These are phyloP conservation scores for Volvox africanus DNA, from an alignment of 139 green algal species.

Conservation along the genomic window DNA sequence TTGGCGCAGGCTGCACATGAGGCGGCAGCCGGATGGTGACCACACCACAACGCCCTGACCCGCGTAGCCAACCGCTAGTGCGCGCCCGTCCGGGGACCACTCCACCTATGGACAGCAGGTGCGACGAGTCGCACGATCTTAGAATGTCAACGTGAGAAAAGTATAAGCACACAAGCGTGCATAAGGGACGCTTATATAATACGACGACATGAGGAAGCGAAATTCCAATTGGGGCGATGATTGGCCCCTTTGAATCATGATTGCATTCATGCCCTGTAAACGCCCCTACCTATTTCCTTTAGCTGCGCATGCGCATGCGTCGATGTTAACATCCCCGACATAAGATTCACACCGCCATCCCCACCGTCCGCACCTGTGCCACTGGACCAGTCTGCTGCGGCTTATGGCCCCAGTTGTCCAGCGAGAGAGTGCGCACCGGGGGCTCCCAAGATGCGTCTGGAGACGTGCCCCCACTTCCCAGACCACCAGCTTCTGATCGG, in stretches of 20 bases:
- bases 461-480: neutral
- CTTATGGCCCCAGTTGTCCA: conserved; percentile 81
- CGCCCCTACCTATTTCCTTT: too few species aligned
- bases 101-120: conserved; percentile 50
- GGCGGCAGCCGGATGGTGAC: conserved; percentile 82
- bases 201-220: too few species aligned
- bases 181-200: too few species aligned
- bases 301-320: too few species aligned
- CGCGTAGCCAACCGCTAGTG: conserved; percentile 74
- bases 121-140: too few species aligned
- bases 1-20: conserved; percentile 85
- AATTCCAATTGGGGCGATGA: too few species aligned
- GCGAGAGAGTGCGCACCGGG: conserved; percentile 70
- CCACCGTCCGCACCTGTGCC: neutral
- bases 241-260: too few species aligned
- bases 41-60: conserved; percentile 80
- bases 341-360: neutral
- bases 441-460: conserved; percentile 29
- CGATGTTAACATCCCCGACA: too few species aligned
- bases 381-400: conserved; percentile 69
- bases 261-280: too few species aligned
- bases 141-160: too few species aligned
- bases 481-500: neutral
- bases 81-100: conserved; percentile 81
- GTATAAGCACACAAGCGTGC: too few species aligned